These are phyloP conservation scores for Coniochaeta sp. DNA, from an alignment of 2,329 filamentous ascomycete genomes.

Conservation along the genomic window DNA sequence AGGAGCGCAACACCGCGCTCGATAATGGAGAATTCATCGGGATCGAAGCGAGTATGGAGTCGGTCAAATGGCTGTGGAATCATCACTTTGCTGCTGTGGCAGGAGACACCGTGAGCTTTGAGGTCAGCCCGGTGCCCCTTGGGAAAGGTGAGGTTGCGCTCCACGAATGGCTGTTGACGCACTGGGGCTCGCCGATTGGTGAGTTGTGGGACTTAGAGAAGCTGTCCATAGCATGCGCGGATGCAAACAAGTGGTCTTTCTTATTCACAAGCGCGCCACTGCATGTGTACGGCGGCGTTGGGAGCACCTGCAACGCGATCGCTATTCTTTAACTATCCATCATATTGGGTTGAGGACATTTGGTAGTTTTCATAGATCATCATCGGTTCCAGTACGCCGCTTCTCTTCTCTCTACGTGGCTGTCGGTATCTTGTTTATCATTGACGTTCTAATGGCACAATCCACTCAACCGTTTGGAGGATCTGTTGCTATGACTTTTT, in stretches of 20 bases:
- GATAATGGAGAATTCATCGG: conserved; percentile 8
- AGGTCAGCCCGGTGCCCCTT: conserved; percentile 12
- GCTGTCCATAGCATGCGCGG: conserved; percentile 12
- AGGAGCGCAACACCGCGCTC: conserved; percentile 12
- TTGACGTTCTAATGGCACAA: too few relatives aligned
- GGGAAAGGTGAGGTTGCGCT: conserved; percentile 10
- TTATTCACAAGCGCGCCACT: conserved; percentile 13
- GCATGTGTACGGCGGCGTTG: conserved; percentile 12
- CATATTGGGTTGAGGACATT: too few relatives aligned
- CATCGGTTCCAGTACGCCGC: too few relatives aligned
- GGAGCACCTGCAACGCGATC: conserved; percentile 12
- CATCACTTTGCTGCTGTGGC: conserved; percentile 19
- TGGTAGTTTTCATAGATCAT: too few relatives aligned
- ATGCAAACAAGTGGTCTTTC: conserved; percentile 12
- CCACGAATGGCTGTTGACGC: conserved; percentile 19
- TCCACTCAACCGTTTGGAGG: too few relatives aligned
- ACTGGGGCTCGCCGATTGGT: conserved; percentile 19
- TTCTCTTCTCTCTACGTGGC: too few relatives aligned
- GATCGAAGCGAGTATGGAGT: conserved; percentile 12
- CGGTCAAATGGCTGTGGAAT: conserved; percentile 19
- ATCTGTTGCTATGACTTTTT: too few relatives aligned
- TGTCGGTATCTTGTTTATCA: too few relatives aligned
- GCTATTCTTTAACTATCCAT: conserved; percentile 10
- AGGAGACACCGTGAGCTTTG: conserved; percentile 18
- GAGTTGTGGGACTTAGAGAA: conserved; percentile 20